phyloP scores from a whole-genome alignment of 371 early-diverging fungal genomes.

The Rhizopus stolonifer region DNA sequence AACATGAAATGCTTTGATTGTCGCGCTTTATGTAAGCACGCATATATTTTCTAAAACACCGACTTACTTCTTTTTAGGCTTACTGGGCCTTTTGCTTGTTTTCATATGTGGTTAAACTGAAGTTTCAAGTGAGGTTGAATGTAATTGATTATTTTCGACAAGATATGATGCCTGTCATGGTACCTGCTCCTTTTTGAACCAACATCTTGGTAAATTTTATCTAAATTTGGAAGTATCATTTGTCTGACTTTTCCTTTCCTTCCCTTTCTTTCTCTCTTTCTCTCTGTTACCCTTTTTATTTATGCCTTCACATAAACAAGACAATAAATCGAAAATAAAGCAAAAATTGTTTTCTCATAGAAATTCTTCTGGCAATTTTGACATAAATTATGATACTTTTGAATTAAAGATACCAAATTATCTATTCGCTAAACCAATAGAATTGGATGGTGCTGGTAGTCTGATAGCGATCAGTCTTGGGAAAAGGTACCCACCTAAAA shows the following conservation, averaged over 20 bases:
- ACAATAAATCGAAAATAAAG: not conserved
- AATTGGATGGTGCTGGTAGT: conserved; percentile 39
- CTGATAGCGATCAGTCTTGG: conserved; percentile 38
- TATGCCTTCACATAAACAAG: not conserved
- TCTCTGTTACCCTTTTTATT: not conserved
- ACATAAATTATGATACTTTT: conserved; percentile 35
- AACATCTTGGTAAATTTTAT: not conserved
- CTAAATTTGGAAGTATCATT: not conserved
- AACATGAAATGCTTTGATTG: conserved; percentile 30
- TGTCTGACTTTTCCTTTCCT: not conserved
- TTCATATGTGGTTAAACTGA: conserved; percentile 32
- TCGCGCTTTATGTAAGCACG: conserved; percentile 38
- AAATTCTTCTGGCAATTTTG: conserved; percentile 30
- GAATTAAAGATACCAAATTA: conserved; percentile 40
- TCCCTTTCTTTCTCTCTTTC: not conserved
- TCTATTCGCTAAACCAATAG: conserved; percentile 33
- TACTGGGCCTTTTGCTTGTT: conserved; percentile 46
- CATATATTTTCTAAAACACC: not conserved
- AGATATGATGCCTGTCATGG: conserved; percentile 4
- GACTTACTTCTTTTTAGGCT: conserved; percentile 17
- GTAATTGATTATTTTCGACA: not conserved
- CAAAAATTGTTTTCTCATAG: not conserved
- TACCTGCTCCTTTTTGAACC: not conserved
- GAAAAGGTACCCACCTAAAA: conserved; percentile 24
- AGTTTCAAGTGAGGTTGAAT: not conserved